Evolutionary conservation across 495 filamentous ascomycete species (phyloP).

Genomic region (Aspergillus asperescens): DNA sequence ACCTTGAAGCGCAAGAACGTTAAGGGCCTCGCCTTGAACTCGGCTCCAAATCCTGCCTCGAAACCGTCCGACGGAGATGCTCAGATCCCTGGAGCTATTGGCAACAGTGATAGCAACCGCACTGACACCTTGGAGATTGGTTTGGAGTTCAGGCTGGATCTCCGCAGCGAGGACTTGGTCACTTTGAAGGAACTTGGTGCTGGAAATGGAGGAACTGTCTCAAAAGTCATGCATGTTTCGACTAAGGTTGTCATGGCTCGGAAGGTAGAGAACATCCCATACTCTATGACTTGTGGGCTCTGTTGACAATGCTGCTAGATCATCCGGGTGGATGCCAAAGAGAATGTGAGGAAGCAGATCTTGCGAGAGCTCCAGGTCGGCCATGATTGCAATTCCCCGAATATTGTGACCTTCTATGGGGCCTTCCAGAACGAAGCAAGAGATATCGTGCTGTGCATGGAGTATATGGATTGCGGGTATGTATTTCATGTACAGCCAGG

Average conservation of each 20-base stretch:
- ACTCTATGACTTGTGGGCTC: neutral
- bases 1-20: conserved; percentile 97
- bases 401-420: conserved; percentile 96
- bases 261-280: conserved; percentile 61
- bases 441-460: conserved; percentile 99
- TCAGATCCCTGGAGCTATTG: conserved; percentile 54
- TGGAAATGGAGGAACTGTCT: conserved; percentile 95
- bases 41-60: conserved; percentile 54
- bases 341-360: conserved; percentile 91
- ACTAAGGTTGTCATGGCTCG: conserved; percentile 95
- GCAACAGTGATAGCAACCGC: conserved; percentile 54
- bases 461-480: conserved; percentile 99
- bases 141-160: conserved; percentile 89
- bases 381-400: conserved; percentile 93
- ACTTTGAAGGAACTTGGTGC: conserved; percentile 91
- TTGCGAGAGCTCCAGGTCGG: conserved; percentile 95
- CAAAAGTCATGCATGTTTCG: conserved; percentile 92
- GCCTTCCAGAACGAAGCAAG: conserved; percentile 93
- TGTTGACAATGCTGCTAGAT: conserved; percentile 54
- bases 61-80: conserved; percentile 55
- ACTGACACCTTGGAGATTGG: conserved; percentile 89
- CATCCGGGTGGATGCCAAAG: conserved; percentile 96
- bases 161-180: conserved; percentile 86
- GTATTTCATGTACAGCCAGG: conserved; percentile 19
- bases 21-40: conserved; percentile 83